Evolutionary conservation across 192 early-diverging fungal species (phyloP), one percentile per base, ranked within the genome.

Genomic region (Neocallimastix lanati): DNA sequence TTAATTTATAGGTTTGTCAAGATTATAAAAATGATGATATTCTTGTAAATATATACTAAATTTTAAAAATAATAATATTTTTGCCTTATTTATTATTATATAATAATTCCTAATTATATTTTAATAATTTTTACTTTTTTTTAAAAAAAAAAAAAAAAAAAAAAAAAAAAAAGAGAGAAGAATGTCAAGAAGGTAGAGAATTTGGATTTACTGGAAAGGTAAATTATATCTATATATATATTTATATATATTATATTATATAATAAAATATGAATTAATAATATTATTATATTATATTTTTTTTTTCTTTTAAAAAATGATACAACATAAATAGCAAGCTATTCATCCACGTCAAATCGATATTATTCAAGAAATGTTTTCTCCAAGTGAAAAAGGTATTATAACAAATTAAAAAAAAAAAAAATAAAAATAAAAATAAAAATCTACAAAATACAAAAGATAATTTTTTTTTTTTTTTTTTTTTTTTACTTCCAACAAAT

Each of bases 161-260:
- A n/a, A n/a, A n/a, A n/a, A n/a, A n/a, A n/a, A n/a, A n/a, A 25
- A 25, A 36, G 77, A 83, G 80, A 28, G 94, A 95, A 78, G 96
- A 98, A 85, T 92, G 94, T 78, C 82, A 81, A 28, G 94, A 96
- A 84, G 96, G 94, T 3, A 89, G 92, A 13, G 87, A 92, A 79
- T 95, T 95, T 92, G 96, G 96, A 12, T 98, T 96, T 85, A 91
- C 93, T 25, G 96, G 96, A 77, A 98, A 98, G 18, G 37, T 80
- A 81, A 80, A 29, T 82, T 29, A 0, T 81, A 82, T n/a, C n/a
- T n/a, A n/a, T n/a, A n/a, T n/a, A n/a, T n/a, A n/a, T n/a, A n/a
- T n/a, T n/a, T n/a, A n/a, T n/a, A n/a, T n/a, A n/a, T n/a, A n/a
- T n/a, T n/a, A n/a, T n/a, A n/a, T n/a, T n/a, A n/a, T n/a, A n/a